Percentiles rank a stretch among this genome's conserved stretches.
phyloP scores from a whole-genome alignment of 2,329 filamentous ascomycete genomes.

The Hortaea werneckii region DNA sequence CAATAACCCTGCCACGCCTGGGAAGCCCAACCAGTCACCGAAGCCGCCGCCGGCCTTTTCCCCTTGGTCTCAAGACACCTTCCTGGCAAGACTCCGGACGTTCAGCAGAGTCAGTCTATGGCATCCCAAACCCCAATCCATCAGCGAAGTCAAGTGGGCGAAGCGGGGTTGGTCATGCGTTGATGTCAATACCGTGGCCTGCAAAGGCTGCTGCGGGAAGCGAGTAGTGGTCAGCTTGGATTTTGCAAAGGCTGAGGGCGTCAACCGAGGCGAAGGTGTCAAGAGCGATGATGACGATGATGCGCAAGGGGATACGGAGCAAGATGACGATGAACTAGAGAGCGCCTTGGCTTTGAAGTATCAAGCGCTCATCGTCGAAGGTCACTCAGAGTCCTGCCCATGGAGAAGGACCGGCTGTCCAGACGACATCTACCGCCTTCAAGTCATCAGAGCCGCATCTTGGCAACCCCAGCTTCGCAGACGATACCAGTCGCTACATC shows the following conservation, averaged over 20 bases:
- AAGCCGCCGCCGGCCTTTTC: slow-evolving; percentile 57
- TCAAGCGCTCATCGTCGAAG: slow-evolving; percentile 57
- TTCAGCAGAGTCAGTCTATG: slow-evolving; percentile 88
- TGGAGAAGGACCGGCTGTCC: slow-evolving; percentile 87
- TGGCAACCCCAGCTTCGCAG: slow-evolving; percentile 25
- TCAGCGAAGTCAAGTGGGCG: slow-evolving; percentile 90
- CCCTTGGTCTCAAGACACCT: slow-evolving; percentile 73
- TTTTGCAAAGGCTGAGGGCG: slow-evolving; percentile 27
- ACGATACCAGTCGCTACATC: slow-evolving; percentile 16
- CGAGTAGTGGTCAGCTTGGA: slow-evolving; percentile 73
- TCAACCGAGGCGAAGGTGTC: not conserved
- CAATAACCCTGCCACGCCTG: slow-evolving; percentile 10
- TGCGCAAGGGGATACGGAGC: slow-evolving; percentile 45
- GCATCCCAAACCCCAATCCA: slow-evolving; percentile 78
- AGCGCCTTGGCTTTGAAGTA: slow-evolving; percentile 68
- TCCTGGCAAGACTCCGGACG: slow-evolving; percentile 70
- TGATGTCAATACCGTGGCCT: slow-evolving; percentile 72
- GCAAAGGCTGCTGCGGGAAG: slow-evolving; percentile 68
- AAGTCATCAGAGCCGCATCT: slow-evolving; percentile 27
- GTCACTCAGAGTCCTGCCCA: slow-evolving; percentile 70
- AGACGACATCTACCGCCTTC: slow-evolving; percentile 55
- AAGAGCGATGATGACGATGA: slow-evolving; percentile 32
- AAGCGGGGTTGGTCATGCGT: slow-evolving; percentile 86
- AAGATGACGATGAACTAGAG: slow-evolving; percentile 31
- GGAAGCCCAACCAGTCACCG: slow-evolving; percentile 1